phyloP scores from a whole-genome alignment of 345 rosid species.

The Syzygium aqueum region DNA sequence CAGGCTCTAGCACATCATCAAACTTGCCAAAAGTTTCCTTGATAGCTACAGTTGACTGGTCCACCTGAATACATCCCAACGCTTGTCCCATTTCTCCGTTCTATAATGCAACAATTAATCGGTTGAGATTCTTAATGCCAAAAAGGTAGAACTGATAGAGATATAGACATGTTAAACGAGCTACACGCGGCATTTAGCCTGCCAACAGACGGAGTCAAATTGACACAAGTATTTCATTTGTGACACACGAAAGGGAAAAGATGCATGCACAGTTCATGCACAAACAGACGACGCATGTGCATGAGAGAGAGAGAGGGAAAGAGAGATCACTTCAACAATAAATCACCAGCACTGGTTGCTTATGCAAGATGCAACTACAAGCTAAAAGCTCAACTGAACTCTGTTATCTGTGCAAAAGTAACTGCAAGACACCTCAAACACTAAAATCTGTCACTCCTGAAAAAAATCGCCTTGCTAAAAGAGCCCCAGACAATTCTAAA shows the following conservation, averaged over 20 bases:
- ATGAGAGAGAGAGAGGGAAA: background rate
- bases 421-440: background rate
- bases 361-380: background rate
- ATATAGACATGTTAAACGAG: background rate
- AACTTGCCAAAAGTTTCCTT: slow-evolving; percentile 68
- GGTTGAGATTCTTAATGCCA: background rate
- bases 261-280: background rate
- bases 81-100: slow-evolving; percentile 29
- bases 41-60: slow-evolving; percentile 67
- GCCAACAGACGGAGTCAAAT: background rate
- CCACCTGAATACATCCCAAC: slow-evolving; percentile 62
- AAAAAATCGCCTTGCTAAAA: background rate
- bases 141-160: background rate
- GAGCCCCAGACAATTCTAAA: background rate
- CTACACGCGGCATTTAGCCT: background rate
- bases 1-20: slow-evolving; percentile 68
- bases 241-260: background rate
- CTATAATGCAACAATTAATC: background rate
- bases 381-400: background rate
- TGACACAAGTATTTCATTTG: background rate
- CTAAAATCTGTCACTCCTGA: background rate
- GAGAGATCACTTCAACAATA: background rate
- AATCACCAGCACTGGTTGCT: background rate
- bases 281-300: background rate
- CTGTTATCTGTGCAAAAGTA: background rate